phyloP scores from a whole-genome alignment of 352 stramenopile species.

The Globisporangium barbulae region DNA sequence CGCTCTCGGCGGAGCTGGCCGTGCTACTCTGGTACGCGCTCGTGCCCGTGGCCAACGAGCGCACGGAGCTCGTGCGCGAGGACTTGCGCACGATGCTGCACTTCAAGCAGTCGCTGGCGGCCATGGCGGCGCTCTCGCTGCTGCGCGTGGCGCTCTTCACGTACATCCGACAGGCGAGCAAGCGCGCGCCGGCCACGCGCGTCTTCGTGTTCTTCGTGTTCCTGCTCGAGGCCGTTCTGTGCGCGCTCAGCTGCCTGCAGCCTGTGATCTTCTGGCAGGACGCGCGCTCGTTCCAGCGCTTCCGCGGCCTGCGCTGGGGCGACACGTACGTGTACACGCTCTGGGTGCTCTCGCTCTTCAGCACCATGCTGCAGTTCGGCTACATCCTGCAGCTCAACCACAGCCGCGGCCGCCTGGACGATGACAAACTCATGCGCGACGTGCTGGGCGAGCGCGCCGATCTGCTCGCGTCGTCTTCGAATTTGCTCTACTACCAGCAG shows the following conservation, averaged over 20 bases:
- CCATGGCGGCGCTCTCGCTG: slow-evolving; percentile 47
- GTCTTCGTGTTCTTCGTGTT: slow-evolving; percentile 81
- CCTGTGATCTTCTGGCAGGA: slow-evolving; percentile 64
- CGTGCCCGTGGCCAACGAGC: slow-evolving; percentile 31
- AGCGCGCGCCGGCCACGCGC: slow-evolving; percentile 66
- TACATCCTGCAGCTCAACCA: slow-evolving; percentile 83
- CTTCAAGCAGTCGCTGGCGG: slow-evolving; percentile 67
- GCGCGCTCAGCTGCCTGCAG: slow-evolving; percentile 53
- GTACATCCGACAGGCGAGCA: slow-evolving; percentile 66
- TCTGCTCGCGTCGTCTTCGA: slow-evolving; percentile 8
- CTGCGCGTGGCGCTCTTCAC: slow-evolving; percentile 57
- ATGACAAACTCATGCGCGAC: slow-evolving; percentile 63
- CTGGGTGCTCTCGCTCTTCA: slow-evolving; percentile 40
- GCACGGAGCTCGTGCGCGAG: slow-evolving; percentile 24
- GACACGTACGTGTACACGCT: slow-evolving; percentile 55
- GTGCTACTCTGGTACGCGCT: slow-evolving; percentile 60
- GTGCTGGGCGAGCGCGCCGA: slow-evolving; percentile 36
- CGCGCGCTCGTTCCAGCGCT: slow-evolving; percentile 39
- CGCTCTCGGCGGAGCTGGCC: slow-evolving; percentile 48
- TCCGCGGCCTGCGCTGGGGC: slow-evolving; percentile 44
- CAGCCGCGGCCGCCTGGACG: slow-evolving; percentile 52
- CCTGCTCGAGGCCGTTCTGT: slow-evolving; percentile 42
- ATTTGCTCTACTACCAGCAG: slow-evolving; percentile 4
- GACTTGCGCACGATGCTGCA: slow-evolving; percentile 39
- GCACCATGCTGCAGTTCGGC: slow-evolving; percentile 54